These are phyloP conservation scores for Yarrowia sp. DNA, from an alignment of 805 yeast species.

Conservation along the genomic window DNA sequence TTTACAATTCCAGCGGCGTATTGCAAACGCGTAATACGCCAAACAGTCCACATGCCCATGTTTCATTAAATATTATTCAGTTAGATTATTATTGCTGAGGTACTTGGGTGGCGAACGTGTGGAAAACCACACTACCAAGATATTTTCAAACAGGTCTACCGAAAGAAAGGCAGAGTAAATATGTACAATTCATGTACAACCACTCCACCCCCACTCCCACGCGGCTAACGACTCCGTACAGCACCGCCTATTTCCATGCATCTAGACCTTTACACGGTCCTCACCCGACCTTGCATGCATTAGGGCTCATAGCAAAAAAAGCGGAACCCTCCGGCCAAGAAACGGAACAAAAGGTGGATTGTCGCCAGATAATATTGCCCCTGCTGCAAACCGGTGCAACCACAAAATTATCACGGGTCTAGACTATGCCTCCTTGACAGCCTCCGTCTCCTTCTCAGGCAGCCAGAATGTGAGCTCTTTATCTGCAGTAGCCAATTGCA, in stretches of 20 bases:
- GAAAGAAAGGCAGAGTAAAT: too few relatives aligned
- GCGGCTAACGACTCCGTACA: too few relatives aligned
- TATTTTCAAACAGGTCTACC: too few relatives aligned
- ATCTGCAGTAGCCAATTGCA: conserved; percentile 65
- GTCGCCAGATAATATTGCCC: too few relatives aligned
- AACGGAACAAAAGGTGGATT: too few relatives aligned
- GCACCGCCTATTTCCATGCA: too few relatives aligned
- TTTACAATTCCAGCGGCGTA: background rate
- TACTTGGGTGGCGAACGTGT: background rate
- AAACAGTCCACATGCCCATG: background rate
- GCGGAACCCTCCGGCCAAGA: too few relatives aligned
- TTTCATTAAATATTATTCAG: conserved; percentile 1
- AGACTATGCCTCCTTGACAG: conserved; percentile 10
- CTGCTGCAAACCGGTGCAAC: background rate
- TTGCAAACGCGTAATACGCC: background rate
- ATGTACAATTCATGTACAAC: too few relatives aligned
- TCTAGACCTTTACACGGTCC: too few relatives aligned
- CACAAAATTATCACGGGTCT: background rate
- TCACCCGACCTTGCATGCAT: too few relatives aligned
- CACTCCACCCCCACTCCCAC: too few relatives aligned
- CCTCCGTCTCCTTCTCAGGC: conserved; percentile 31
- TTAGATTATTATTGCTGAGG: background rate
- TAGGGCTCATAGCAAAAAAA: too few relatives aligned
- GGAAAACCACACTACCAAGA: background rate
- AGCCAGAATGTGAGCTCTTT: conserved; percentile 49